phyloP scores from a whole-genome alignment of 345 rosid genomes.

The Gossypioides kirkii region DNA sequence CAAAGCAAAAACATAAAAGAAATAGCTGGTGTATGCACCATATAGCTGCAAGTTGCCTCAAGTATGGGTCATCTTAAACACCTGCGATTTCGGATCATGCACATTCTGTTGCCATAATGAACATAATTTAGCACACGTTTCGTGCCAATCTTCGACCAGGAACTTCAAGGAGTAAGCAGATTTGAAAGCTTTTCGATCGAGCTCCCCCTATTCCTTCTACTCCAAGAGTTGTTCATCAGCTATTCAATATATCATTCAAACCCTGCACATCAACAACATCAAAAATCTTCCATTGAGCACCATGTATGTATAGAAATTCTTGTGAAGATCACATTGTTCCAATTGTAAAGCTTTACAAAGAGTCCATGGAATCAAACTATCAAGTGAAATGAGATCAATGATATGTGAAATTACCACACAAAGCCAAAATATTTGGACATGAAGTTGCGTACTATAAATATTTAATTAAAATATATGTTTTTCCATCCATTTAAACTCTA shows the following conservation, averaged over 20 bases:
- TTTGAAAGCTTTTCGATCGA: too few species aligned
- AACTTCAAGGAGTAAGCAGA: too few species aligned
- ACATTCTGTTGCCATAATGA: constrained; percentile 24
- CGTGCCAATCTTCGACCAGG: too few species aligned
- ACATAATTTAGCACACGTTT: constrained; percentile 18
- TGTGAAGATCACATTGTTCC: background rate
- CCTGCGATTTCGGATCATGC: constrained; percentile 20
- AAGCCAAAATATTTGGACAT: background rate
- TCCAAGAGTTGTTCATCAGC: too few species aligned
- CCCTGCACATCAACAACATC: too few species aligned
- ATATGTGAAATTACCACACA: background rate
- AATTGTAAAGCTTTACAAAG: background rate
- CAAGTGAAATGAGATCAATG: background rate
- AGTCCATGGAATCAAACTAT: background rate
- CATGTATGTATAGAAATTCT: too few species aligned
- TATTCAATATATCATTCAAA: too few species aligned
- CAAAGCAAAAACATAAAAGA: too few species aligned
- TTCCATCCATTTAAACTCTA: constrained; percentile 2
- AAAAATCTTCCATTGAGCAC: background rate
- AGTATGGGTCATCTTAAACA: constrained; percentile 9
- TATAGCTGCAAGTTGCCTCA: constrained; percentile 18
- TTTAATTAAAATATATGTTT: too few species aligned
- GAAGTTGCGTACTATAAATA: background rate
- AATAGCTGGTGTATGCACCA: background rate
- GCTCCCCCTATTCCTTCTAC: too few species aligned